A percentile compares a stretch with the other conserved stretches of the same genome.
phyloP scores from a whole-genome alignment of 2,329 filamentous ascomycete species.

The Monosporascus cannonballus region DNA sequence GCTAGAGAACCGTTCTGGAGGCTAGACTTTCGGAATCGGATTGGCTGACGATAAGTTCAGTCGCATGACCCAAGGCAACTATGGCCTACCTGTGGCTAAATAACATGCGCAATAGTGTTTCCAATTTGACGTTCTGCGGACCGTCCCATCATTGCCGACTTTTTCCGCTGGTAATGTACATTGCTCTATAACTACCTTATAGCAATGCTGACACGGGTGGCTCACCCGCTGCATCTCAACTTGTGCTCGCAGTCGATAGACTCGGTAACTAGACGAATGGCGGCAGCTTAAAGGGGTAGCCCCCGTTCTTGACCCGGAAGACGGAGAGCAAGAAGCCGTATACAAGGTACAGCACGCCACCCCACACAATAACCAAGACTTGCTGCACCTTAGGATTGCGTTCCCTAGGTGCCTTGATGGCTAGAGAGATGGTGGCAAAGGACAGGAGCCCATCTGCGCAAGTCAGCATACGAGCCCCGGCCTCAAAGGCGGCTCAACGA shows the following conservation, averaged over 20 bases:
- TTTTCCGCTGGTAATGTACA: background rate
- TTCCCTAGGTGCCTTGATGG: constrained; percentile 88
- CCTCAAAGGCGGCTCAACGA: constrained; percentile 1
- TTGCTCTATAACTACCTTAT: background rate
- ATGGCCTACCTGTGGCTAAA: too few relatives aligned
- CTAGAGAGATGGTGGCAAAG: constrained; percentile 86
- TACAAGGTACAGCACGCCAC: constrained; percentile 66
- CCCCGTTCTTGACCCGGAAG: constrained; percentile 90
- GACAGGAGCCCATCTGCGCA: constrained; percentile 60
- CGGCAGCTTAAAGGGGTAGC: constrained; percentile 90
- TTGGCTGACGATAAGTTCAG: too few relatives aligned
- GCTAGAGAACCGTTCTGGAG: too few relatives aligned
- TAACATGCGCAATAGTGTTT: too few relatives aligned
- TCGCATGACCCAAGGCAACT: too few relatives aligned
- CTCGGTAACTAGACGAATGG: constrained; percentile 60
- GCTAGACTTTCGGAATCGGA: too few relatives aligned
- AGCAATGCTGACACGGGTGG: background rate
- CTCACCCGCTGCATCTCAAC: background rate
- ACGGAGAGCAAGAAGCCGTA: constrained; percentile 94
- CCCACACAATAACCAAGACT: constrained; percentile 75
- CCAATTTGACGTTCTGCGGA: background rate
- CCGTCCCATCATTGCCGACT: background rate
- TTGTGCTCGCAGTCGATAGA: background rate
- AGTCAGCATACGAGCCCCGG: constrained; percentile 15
- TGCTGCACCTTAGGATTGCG: constrained; percentile 71